Evolutionary conservation across 2,329 filamentous ascomycete genomes (phyloP).

Genomic region (Fusarium bulbicola): DNA sequence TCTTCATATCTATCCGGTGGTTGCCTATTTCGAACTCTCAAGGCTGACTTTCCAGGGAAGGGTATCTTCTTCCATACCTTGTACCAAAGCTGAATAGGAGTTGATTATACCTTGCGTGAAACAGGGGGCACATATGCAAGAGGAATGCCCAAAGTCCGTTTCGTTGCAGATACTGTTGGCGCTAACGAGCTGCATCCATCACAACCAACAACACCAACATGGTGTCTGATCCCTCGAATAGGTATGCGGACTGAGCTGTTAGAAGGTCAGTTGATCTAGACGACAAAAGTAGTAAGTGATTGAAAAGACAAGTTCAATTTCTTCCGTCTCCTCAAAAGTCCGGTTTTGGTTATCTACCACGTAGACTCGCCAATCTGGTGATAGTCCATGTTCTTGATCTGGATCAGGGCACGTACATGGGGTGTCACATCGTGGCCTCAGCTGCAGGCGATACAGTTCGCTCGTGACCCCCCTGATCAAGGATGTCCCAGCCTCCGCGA

Average conservation of each 20-base stretch:
- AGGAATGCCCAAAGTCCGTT: background rate
- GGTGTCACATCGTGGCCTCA: background rate
- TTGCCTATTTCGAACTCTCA: background rate
- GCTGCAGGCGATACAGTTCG: conserved; percentile 2
- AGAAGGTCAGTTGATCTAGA: background rate
- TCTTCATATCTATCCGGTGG: background rate
- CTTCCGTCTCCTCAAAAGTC: background rate
- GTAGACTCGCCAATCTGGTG: background rate
- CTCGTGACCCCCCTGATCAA: background rate
- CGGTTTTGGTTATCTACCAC: background rate
- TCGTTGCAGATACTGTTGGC: conserved; percentile 29
- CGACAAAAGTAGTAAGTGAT: background rate
- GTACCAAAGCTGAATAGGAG: background rate
- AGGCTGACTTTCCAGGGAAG: background rate
- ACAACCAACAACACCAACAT: conserved; percentile 14
- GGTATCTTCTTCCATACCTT: background rate
- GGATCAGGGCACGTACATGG: background rate
- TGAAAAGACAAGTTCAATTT: too few relatives aligned
- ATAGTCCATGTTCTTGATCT: background rate
- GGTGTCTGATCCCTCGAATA: background rate
- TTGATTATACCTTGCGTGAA: background rate
- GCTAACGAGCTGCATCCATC: conserved; percentile 4
- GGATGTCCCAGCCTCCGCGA: background rate
- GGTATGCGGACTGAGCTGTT: background rate
- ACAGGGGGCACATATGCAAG: background rate